Base-by-base conservation (phyloP, 2,329 filamentous ascomycete genomes). In the Bipolaris oryzae region DNA sequence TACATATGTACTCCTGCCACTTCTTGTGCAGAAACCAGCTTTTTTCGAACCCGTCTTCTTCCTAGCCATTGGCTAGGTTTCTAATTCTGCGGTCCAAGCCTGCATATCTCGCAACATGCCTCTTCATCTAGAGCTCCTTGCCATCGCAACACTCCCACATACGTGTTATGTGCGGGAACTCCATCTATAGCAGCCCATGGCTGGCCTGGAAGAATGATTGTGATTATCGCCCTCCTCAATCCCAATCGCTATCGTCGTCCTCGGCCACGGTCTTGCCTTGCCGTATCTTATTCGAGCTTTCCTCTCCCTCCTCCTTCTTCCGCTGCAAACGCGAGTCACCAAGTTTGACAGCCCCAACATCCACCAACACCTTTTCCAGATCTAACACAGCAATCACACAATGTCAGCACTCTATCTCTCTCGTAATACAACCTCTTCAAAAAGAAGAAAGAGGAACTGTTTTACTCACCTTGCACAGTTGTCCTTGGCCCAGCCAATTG, bases 341-440 rank as follows among this genome's bases (percentile, higher is more conserved):
- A 47, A 88, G 83, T 50, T 87, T 85, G 15, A 98, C 81, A 1
- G 92, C 94, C 3, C 92, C 92, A 35, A 96, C 82, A 45, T 92
- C 89, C 2, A 97, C 84, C 35, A 99, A 80, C 38, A 98, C 74
- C 64, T 88, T 85, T 74, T 98, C 92, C 57, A 98, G 79, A 72
- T 96, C 88, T 77, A 48, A 28, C n/a, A 28, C 13, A 28, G 37
- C 21, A 45, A n/a, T 11, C 28, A 31, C 4, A 13, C 7, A 4
- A 3, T 3, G 33, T 51, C 18, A 56, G 28, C 42, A 47, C 20
- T 28, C 20, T 28, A 31, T 28, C 33, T 43, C 33, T 20, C 31
- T 18, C 7, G 46, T 23, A n/a, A n/a, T n/a, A 34, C 11, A 7
- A 23, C 2, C 10, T 31, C 10, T 1, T 31, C 28, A 11, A 31